Evolutionary conservation across 2,329 filamentous ascomycete genomes (phyloP).

Genomic region (Arthroderma uncinatum): DNA sequence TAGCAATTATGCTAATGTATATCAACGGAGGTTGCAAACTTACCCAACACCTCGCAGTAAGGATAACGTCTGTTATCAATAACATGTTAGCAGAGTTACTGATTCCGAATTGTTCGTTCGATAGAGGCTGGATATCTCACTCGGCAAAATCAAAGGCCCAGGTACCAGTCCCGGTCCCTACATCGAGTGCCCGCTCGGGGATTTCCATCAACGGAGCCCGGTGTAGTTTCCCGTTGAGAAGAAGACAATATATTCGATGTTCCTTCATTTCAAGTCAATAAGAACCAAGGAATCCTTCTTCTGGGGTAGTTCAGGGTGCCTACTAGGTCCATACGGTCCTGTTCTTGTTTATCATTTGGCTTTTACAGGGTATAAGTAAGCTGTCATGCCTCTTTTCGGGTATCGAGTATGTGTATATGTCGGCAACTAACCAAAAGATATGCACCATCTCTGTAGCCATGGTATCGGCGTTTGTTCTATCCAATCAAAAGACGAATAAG

Average conservation of each 20-base stretch:
- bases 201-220: slow-evolving; percentile 7
- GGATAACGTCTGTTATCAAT: slow-evolving; percentile 8
- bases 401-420: background rate
- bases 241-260: slow-evolving; percentile 9
- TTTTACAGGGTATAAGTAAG: slow-evolving; percentile 1
- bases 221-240: slow-evolving; percentile 11
- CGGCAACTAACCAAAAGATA: slow-evolving; percentile 12
- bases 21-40: background rate
- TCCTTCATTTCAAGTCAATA: background rate
- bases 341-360: slow-evolving; percentile 15
- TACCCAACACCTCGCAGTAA: slow-evolving; percentile 11
- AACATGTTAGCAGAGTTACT: background rate
- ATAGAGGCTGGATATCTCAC: slow-evolving; percentile 9
- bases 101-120: background rate
- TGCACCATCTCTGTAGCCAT: slow-evolving; percentile 12
- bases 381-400: background rate
- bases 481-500: background rate
- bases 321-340: slow-evolving; percentile 15
- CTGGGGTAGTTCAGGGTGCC: background rate
- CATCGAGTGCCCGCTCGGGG: slow-evolving; percentile 11
- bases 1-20: background rate
- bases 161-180: slow-evolving; percentile 12
- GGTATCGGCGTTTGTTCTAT: slow-evolving; percentile 14
- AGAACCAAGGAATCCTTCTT: background rate
- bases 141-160: slow-evolving; percentile 14